phyloP scores from a whole-genome alignment of 2,329 filamentous ascomycete species.

The Emmonsia crescens region DNA sequence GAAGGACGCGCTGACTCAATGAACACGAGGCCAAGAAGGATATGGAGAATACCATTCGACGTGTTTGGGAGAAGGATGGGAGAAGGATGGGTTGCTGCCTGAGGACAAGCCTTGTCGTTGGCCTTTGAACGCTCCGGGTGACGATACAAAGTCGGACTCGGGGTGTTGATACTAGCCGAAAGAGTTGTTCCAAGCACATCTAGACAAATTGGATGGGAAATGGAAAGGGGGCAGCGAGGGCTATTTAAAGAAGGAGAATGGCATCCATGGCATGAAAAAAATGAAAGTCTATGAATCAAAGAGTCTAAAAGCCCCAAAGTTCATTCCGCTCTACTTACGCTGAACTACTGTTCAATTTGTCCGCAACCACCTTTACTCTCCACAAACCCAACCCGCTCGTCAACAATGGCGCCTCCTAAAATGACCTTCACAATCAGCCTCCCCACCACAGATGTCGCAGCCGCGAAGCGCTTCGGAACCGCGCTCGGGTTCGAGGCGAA shows the following conservation, averaged over 20 bases:
- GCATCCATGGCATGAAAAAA: neutral
- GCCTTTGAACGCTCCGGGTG: neutral
- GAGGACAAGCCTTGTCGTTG: neutral
- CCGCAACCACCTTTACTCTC: neutral
- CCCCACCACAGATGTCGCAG: slow-evolving; percentile 5
- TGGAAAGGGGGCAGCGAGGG: neutral
- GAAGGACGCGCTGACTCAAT: neutral
- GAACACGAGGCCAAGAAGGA: neutral
- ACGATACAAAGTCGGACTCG: neutral
- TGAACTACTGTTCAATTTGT: neutral
- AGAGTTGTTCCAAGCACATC: neutral
- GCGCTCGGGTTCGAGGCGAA: slow-evolving; percentile 5
- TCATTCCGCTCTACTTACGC: neutral
- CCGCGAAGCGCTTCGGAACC: slow-evolving; percentile 7
- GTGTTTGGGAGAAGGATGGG: neutral
- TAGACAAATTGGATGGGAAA: neutral
- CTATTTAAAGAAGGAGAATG: neutral
- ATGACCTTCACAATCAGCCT: slow-evolving; percentile 5
- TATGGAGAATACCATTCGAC: neutral
- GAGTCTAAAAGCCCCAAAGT: neutral
- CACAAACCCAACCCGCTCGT: neutral
- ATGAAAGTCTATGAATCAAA: neutral
- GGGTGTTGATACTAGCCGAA: neutral
- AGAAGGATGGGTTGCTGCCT: neutral
- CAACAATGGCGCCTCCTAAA: neutral